A percentile compares a stretch with the other conserved stretches of the same genome.
Evolutionary conservation across 306 rosid species (phyloP).

Genomic region (Heteromeles arbutifolia): DNA sequence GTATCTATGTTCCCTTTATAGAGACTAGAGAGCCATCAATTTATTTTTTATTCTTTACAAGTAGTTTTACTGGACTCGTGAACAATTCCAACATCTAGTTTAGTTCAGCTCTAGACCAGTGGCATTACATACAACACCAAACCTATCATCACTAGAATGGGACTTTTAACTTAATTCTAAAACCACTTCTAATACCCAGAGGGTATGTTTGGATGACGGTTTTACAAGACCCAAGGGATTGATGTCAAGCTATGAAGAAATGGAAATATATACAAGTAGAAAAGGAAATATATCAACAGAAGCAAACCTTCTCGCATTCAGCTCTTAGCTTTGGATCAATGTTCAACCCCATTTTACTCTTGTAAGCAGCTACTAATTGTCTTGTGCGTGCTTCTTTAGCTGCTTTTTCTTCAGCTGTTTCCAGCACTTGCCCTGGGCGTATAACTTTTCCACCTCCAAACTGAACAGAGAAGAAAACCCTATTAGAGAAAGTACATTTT

Average conservation of each 20-base stretch:
- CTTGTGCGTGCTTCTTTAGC: constrained; percentile 65
- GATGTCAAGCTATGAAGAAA: no score
- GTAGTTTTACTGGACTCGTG: neutral
- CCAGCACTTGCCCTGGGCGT: constrained; percentile 71
- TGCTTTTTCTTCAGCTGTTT: constrained; percentile 77
- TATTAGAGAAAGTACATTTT: neutral
- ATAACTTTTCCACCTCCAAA: constrained; percentile 82
- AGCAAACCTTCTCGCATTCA: constrained; percentile 70
- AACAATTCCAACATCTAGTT: neutral
- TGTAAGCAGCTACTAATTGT: constrained; percentile 65
- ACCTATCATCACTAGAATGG: no score
- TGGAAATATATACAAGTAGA: neutral
- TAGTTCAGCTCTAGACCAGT: neutral
- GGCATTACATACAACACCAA: neutral
- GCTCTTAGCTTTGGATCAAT: constrained; percentile 60
- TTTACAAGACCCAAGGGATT: no score
- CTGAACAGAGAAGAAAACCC: constrained; percentile 24
- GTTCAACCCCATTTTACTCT: constrained; percentile 45
- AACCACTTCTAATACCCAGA: no score
- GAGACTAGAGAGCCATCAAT: neutral
- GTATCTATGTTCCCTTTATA: neutral
- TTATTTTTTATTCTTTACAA: neutral
- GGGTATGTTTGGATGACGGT: no score
- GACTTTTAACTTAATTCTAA: no score
- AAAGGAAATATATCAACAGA: neutral